phyloP scores from a whole-genome alignment of 441 rosid genomes.

The Macaranga tanarius region DNA sequence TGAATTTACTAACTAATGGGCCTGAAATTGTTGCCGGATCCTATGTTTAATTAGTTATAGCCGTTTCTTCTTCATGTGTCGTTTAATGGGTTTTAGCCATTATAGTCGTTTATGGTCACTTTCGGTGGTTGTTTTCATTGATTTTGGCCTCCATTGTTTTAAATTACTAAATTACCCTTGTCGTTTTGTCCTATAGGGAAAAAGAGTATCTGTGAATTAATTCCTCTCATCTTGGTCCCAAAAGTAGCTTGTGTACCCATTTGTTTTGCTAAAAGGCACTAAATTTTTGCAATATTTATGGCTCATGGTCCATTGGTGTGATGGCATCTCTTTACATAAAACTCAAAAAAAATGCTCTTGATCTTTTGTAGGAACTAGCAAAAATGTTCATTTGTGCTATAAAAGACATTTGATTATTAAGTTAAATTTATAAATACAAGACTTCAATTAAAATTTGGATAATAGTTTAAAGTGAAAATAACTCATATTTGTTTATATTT shows the following conservation, averaged over 20 bases:
- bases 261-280: no score
- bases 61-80: neutral
- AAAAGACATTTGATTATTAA: no score
- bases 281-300: neutral
- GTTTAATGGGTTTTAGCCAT: neutral
- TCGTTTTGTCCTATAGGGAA: neutral
- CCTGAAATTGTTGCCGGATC: neutral
- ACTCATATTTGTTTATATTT: no score
- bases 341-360: no score
- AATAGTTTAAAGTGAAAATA: no score
- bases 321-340: no score
- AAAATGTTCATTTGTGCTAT: no score
- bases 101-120: conserved; percentile 15
- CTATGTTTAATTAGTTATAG: neutral
- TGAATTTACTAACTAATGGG: neutral
- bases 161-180: neutral
- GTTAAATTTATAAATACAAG: no score
- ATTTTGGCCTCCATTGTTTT: neutral
- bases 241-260: neutral
- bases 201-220: neutral
- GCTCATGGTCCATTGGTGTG: neutral
- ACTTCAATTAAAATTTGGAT: no score
- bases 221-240: neutral
- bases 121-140: neutral
- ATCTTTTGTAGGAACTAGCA: no score